Evolutionary conservation across 1,284 basidiomycete species (phyloP).

Genomic region (Boletus calvinii): DNA sequence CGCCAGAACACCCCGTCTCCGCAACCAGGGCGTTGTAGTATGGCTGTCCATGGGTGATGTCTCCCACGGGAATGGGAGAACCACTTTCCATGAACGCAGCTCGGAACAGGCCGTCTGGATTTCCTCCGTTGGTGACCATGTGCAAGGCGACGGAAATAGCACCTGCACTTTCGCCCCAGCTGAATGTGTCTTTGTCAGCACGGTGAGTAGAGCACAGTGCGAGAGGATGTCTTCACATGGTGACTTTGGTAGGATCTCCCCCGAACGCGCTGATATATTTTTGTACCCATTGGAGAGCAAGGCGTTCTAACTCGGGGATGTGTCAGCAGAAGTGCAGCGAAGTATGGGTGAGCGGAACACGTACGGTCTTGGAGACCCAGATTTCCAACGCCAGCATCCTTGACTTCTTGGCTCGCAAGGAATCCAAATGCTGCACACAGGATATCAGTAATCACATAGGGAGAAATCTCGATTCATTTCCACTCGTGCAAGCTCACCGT

Average conservation of each 20-base stretch:
- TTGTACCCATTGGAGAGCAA: conserved; percentile 49
- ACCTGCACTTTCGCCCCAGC: conserved; percentile 36
- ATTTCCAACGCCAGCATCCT: conserved; percentile 51
- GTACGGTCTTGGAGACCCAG: conserved; percentile 54
- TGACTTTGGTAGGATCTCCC: conserved; percentile 43
- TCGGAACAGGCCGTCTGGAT: conserved; percentile 32
- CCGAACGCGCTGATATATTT: conserved; percentile 49
- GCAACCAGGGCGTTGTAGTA: conserved; percentile 27
- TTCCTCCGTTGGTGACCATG: conserved; percentile 27
- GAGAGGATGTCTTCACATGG: conserved; percentile 29
- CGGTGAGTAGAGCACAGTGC: neutral
- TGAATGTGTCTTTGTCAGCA: conserved; percentile 8
- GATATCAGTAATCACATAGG: neutral
- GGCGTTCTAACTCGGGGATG: conserved; percentile 18
- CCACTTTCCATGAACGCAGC: conserved; percentile 38
- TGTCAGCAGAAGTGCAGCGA: too few relatives aligned
- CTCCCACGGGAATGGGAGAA: conserved; percentile 19
- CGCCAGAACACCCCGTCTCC: conserved; percentile 20
- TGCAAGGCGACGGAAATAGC: conserved; percentile 34
- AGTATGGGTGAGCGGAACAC: conserved; percentile 16
- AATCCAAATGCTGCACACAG: conserved; percentile 43
- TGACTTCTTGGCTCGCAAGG: conserved; percentile 49
- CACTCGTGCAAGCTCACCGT: conserved; percentile 28
- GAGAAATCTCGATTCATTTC: too few relatives aligned
- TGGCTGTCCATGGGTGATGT: conserved; percentile 26